Evolutionary conservation across 345 rosid genomes (phyloP).

Genomic region (Eutrema yunnanense): DNA sequence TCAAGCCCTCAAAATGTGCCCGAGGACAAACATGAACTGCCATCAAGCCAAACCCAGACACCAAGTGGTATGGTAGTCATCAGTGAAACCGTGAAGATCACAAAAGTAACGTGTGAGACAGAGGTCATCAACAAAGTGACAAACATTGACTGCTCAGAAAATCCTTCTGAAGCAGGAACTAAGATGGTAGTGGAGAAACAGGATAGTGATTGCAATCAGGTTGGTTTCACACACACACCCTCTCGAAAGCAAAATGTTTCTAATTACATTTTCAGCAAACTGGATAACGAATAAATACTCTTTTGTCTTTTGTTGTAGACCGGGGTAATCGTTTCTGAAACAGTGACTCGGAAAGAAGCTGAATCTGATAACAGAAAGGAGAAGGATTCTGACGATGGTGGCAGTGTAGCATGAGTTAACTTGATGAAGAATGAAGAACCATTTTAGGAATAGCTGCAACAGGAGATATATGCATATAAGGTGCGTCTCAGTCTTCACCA

Average conservation of each 20-base stretch:
- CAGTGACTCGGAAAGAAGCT: background rate
- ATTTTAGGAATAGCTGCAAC: background rate
- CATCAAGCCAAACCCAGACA: conserved; percentile 28
- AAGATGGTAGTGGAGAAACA: conserved; percentile 9
- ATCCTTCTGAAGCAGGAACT: conserved; percentile 26
- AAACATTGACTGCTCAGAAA: conserved; percentile 21
- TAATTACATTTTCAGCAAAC: background rate
- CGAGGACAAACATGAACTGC: conserved; percentile 38
- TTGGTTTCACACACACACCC: background rate
- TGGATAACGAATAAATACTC: background rate
- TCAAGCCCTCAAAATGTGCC: conserved; percentile 30
- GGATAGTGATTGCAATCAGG: conserved; percentile 13
- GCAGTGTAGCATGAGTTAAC: conserved; percentile 13
- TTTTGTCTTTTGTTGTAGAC: background rate
- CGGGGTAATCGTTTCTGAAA: background rate
- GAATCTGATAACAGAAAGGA: conserved; percentile 7
- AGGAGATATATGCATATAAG: conserved; percentile 14
- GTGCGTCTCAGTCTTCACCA: background rate
- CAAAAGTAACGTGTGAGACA: conserved; percentile 40
- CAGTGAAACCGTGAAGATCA: conserved; percentile 41
- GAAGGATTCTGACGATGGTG: conserved; percentile 5
- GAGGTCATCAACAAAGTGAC: conserved; percentile 28
- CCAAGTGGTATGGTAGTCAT: conserved; percentile 34
- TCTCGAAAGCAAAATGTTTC: background rate
- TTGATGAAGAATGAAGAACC: conserved; percentile 4